Evolutionary conservation across 176 grass and related monocot genomes (phyloP), one percentile per base, ranked within the genome.

Genomic region (Avena sativa): DNA sequence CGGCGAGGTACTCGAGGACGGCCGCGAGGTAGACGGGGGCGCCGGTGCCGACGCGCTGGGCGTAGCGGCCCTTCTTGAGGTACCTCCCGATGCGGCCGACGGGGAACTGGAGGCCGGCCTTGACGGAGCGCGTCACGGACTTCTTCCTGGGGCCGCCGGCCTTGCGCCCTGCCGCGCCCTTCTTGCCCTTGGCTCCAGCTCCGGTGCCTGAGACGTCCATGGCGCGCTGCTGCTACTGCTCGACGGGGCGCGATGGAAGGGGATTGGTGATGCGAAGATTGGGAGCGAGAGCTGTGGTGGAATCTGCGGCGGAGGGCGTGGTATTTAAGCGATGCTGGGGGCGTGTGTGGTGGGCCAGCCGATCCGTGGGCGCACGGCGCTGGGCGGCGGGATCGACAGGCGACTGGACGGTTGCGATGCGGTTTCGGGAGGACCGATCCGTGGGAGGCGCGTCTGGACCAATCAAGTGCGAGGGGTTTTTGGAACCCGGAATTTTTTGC

Each of bases 51-150:
- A 95, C 80, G 38, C 93, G 93, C 79, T 86, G 79, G 6, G 90
- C 88, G 70, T 95, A 95, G 0, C 93, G 93, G 12, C 93, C 93
- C 47, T 90, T 90, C 90, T 95, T 95, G 12, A 95, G 90, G 88
- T 48, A 95, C 62, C 93, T 90, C 1, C 90, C 90, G 80, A 95
- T 92, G 9, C 93, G 93, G 20, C 93, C 90, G 62, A 95, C 93
- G 52, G 93, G 93, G 83, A 95, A 95, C 88, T 95, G 93, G 16
- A 95, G 93, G 11, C 90, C 90, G 21, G 93, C 93, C 83, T 95
- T 95, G 28, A 90, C 93, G 40, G 93, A 95, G 0, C 88, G n/a
- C 13, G 92, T 13, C 49, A 93, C 89, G 1, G 89, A 28, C 83
- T 89, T 93, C 86, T 89, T 91, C 92, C 76, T 91, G 4, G 89